Evolutionary conservation across 108 stramenopile genomes (phyloP).

Genomic region (Nannochloropsis oceanica): DNA sequence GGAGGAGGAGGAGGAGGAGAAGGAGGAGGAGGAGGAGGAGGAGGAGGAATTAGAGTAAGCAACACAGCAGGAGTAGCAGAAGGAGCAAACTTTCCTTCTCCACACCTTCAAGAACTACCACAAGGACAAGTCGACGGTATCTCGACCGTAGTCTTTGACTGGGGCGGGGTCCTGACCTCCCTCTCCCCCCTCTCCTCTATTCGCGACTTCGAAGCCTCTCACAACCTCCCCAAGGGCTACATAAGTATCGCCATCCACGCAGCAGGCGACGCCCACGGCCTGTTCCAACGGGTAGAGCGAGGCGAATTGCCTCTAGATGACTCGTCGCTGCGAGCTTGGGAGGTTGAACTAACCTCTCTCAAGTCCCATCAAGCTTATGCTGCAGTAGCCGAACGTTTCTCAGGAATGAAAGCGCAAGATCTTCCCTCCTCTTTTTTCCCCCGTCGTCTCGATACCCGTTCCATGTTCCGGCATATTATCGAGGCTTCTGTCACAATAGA

Average conservation of each 20-base stretch:
- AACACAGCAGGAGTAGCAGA: neutral
- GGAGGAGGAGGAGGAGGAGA: neutral
- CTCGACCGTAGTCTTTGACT: conserved; percentile 14
- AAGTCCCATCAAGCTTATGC: neutral
- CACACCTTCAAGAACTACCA: neutral
- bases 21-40: neutral
- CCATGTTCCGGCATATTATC: conserved; percentile 4
- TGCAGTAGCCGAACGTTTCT: neutral
- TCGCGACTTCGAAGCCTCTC: neutral
- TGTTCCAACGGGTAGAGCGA: conserved; percentile 20
- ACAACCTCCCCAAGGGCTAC: conserved; percentile 6
- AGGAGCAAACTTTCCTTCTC: neutral
- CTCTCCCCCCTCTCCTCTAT: conserved; percentile 3
- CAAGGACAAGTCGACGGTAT: neutral
- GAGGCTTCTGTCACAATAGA: neutral
- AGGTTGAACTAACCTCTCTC: neutral
- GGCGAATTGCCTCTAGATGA: conserved; percentile 10
- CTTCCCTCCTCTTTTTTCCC: neutral
- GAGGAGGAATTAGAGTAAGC: neutral
- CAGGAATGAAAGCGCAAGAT: neutral
- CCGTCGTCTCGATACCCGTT: neutral
- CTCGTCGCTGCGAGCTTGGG: conserved; percentile 5
- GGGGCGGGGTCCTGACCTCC: conserved; percentile 15
- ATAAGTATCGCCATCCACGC: conserved; percentile 5
- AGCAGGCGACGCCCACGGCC: conserved; percentile 7